Conservation (phyloP, 345 rosid species). For the Erysimum cheiranthoides region DNA sequence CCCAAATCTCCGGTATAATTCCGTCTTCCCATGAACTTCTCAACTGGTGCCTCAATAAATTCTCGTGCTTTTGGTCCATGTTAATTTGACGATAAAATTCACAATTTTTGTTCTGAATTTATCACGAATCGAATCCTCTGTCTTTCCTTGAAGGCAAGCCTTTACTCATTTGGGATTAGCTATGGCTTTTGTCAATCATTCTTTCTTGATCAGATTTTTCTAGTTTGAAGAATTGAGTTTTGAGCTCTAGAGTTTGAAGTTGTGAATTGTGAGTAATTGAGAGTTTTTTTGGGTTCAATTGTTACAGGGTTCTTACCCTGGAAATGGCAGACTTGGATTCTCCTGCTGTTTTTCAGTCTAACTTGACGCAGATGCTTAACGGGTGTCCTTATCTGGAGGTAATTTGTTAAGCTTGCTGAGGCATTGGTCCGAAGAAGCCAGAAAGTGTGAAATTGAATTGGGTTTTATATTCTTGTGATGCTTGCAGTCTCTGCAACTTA, state of each 20-base stretch:
- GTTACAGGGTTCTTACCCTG: constrained; percentile 52
- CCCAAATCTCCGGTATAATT: constrained; percentile 60
- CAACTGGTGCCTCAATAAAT: neutral
- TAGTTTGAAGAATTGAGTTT: constrained; percentile 3
- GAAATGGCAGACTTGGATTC: constrained; percentile 53
- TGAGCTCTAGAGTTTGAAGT: neutral
- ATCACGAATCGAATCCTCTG: neutral
- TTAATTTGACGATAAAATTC: neutral
- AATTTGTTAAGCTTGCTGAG: constrained; percentile 45
- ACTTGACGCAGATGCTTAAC: constrained; percentile 50
- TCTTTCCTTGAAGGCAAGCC: neutral
- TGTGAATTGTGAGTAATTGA: constrained; percentile 23
- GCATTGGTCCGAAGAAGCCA: constrained; percentile 46
- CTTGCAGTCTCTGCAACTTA: constrained; percentile 60
- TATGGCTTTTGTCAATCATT: neutral
- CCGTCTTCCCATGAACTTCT: neutral
- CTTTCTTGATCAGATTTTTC: neutral
- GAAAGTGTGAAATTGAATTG: constrained; percentile 45
- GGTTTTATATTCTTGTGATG: constrained; percentile 46
- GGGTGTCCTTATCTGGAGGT: constrained; percentile 63
- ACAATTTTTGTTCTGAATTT: neutral
- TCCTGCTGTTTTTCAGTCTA: constrained; percentile 36
- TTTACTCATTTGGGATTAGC: neutral
- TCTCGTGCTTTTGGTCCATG: neutral
- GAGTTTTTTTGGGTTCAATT: constrained; percentile 4